These are phyloP conservation scores for Botrytis fabae DNA, from an alignment of 2,329 filamentous ascomycete species.

Conservation along the genomic window DNA sequence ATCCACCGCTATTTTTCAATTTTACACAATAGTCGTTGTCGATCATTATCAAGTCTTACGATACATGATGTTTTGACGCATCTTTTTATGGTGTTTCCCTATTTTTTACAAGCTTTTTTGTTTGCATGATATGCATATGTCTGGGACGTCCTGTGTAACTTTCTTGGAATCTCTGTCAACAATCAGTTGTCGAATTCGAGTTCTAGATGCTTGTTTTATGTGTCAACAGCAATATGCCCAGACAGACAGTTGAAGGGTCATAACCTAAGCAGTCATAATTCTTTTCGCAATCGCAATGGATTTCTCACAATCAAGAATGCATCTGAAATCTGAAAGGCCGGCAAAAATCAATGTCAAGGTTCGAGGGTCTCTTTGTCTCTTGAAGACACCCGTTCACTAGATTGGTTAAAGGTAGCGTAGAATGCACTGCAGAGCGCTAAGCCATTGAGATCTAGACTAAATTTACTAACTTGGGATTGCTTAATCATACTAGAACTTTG, in stretches of 20 bases:
- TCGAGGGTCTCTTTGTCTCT: neutral
- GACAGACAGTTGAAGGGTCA: neutral
- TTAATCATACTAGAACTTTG: neutral
- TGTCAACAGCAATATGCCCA: neutral
- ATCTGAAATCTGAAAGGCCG: neutral
- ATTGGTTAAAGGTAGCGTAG: neutral
- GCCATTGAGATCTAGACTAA: neutral
- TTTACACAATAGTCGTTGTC: neutral
- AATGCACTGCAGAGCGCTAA: neutral
- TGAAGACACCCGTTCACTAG: neutral
- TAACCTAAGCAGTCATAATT: neutral
- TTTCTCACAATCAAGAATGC: too few species aligned
- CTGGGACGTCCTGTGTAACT: neutral
- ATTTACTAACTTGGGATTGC: neutral
- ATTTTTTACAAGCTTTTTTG: neutral
- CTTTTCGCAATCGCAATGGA: neutral
- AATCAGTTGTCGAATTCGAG: neutral
- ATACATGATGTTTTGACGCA: neutral
- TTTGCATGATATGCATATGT: neutral
- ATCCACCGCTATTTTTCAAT: neutral
- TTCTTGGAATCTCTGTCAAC: neutral
- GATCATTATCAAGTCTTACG: neutral
- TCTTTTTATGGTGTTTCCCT: neutral
- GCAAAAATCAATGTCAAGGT: neutral
- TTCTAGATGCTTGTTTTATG: neutral